phyloP scores from a whole-genome alignment of 176 grass and related monocot genomes.

The Oryza nivara region DNA sequence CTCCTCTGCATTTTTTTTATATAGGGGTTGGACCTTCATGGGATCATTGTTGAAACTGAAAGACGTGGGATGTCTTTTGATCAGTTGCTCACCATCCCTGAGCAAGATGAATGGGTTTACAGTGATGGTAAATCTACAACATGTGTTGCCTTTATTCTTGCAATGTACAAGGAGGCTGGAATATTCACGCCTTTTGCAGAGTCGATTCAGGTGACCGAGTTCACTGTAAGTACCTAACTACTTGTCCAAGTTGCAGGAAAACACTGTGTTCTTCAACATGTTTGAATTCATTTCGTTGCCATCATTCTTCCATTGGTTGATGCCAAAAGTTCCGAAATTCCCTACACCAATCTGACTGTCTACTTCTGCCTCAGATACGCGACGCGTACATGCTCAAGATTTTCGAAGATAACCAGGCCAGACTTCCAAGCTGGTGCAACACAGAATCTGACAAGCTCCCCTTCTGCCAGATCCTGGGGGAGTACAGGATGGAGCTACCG shows the following conservation, averaged over 20 bases:
- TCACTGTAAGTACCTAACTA: constrained; percentile 76
- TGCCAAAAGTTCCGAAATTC: not conserved
- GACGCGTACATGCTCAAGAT: constrained; percentile 98
- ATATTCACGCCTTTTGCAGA: constrained; percentile 71
- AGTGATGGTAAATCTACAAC: constrained; percentile 99
- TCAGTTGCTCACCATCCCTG: constrained; percentile 89
- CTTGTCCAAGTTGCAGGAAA: constrained; percentile 18
- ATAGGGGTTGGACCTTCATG: constrained; percentile 85
- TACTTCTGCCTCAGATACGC: constrained; percentile 58
- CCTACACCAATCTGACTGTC: not conserved
- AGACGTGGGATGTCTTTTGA: constrained; percentile 93
- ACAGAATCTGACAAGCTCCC: constrained; percentile 54
- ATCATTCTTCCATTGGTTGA: constrained; percentile 21
- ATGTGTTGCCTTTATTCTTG: constrained; percentile 91
- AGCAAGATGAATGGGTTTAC: constrained; percentile 96
- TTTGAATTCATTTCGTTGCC: not conserved
- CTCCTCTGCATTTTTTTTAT: constrained; percentile 23
- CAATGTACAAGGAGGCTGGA: constrained; percentile 95
- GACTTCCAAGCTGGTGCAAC: constrained; percentile 83
- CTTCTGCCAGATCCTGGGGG: constrained; percentile 91
- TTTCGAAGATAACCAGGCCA: constrained; percentile 65
- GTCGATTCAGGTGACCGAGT: constrained; percentile 93
- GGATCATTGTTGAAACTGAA: constrained; percentile 84
- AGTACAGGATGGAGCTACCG: constrained; percentile 91
- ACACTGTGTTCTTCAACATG: not conserved